Evolutionary conservation across 768 basidiomycete genomes (phyloP), one percentile per base, ranked within the genome.

Genomic region (Suillus luteus): DNA sequence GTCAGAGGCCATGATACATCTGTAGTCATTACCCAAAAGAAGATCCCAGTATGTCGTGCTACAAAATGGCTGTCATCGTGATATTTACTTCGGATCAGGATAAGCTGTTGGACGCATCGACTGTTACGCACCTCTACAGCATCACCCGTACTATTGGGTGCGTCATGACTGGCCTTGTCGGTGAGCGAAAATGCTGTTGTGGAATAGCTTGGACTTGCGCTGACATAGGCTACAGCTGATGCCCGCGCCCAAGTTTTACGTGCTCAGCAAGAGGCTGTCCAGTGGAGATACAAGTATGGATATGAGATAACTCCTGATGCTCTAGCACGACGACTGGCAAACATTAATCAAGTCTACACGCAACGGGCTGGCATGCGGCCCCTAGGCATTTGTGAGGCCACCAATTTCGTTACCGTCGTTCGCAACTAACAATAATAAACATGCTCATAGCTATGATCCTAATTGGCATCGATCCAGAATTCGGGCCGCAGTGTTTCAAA

Each of bases 341-440:
- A 98, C 76, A 95, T 99, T 76, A 99, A 98, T 73, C 97, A 99
- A 78, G 96, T 98, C 1, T 98, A 98, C 78, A 99, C 97, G 2
- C 97, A 99, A 78, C 85, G 93, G 63, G 96, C 96, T 2, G 97
- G 86, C 43, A 98, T 99, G 96, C 85, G 97, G 48, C 97, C 97
- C 2, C 79, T 98, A 38, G 97, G 96, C 49, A 97, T 99, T 65
- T 90, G 96, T 96, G 73, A 68, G 91, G 71, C 2, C 17, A 24
- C 55, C 52, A 62, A 40, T 27, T 64, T 31, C 51, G 12, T 37
- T 24, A n/a, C 54, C 19, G 11, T 49, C 17, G 5, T 41, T 46
- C 19, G 33, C 35, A 35, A 15, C 15, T 22, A 60, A 58, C 15
- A 41, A n/a, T 70, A 31, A 59, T 24, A 37, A 24, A 48, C 38